A percentile compares a stretch with the other conserved stretches of the same genome.
Conservation (phyloP, 2,329 filamentous ascomycete species). For the Cladorrhinum sp. region DNA sequence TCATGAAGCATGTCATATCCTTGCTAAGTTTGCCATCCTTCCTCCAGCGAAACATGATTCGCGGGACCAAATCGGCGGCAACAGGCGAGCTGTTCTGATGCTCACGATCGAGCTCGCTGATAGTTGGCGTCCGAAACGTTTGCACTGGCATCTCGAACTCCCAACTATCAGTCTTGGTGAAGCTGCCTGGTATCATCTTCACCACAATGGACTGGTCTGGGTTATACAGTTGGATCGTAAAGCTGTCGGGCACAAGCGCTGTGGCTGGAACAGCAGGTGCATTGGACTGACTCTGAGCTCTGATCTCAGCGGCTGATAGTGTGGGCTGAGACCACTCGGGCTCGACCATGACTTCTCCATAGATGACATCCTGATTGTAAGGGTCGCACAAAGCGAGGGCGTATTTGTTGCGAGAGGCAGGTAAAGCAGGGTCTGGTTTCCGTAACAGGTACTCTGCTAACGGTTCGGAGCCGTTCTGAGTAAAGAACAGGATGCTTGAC, state of each 20-base stretch:
- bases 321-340: constrained; percentile 84
- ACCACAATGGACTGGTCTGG: constrained; percentile 80
- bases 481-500: constrained; percentile 57
- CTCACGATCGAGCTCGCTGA: constrained; percentile 73
- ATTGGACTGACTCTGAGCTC: constrained; percentile 47
- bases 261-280: constrained; percentile 54
- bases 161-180: constrained; percentile 79
- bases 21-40: constrained; percentile 81
- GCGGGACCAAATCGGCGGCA: constrained; percentile 58
- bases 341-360: constrained; percentile 78
- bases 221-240: constrained; percentile 88
- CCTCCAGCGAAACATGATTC: constrained; percentile 83
- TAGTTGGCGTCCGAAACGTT: constrained; percentile 77
- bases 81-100: constrained; percentile 46
- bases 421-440: constrained; percentile 66
- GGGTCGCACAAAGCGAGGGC: constrained; percentile 82
- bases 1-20: constrained; percentile 85
- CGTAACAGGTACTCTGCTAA: constrained; percentile 76
- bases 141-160: constrained; percentile 89
- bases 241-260: constrained; percentile 72
- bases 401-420: constrained; percentile 76
- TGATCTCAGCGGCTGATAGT: constrained; percentile 76
- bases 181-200: constrained; percentile 68
- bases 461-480: constrained; percentile 76
- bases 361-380: constrained; percentile 75